These are phyloP conservation scores for Calonectria hongkongensis DNA, from an alignment of 2,329 filamentous ascomycete genomes.

Conservation along the genomic window DNA sequence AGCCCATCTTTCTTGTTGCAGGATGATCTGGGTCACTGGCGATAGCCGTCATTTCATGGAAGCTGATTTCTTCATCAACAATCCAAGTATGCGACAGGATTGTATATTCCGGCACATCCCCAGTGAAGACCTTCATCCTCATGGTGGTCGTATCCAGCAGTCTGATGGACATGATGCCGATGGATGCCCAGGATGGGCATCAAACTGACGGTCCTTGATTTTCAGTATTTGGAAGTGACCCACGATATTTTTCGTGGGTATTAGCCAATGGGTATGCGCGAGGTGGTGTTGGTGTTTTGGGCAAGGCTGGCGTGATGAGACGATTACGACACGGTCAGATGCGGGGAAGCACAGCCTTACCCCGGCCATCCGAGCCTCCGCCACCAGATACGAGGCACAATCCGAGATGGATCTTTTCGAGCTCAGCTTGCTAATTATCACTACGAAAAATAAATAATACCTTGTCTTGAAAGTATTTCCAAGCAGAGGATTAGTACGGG, in stretches of 20 bases:
- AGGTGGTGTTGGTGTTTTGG: slow-evolving; percentile 1
- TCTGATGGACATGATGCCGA: slow-evolving; percentile 12
- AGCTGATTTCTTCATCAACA: neutral
- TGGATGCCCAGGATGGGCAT: neutral
- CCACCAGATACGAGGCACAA: neutral
- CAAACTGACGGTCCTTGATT: neutral
- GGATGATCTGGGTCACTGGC: slow-evolving; percentile 4
- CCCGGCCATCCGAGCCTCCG: slow-evolving; percentile 6
- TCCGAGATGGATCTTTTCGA: too few species aligned
- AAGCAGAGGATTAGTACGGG: too few species aligned
- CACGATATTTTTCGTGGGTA: neutral
- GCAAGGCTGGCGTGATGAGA: slow-evolving; percentile 11
- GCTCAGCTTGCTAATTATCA: neutral
- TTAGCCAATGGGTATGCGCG: slow-evolving; percentile 1
- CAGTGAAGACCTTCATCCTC: slow-evolving; percentile 13
- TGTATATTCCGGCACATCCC: slow-evolving; percentile 15
- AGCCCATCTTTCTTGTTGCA: slow-evolving; percentile 6
- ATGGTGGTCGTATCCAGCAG: slow-evolving; percentile 21
- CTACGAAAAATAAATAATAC: neutral
- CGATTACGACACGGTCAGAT: slow-evolving; percentile 5
- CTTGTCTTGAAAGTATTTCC: too few species aligned
- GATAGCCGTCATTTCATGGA: slow-evolving; percentile 2
- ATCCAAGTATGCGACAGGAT: slow-evolving; percentile 18
- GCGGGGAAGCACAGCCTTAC: slow-evolving; percentile 16
- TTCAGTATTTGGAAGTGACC: too few species aligned